A percentile compares a stretch with the other conserved stretches of the same genome.
phyloP scores from a whole-genome alignment of 345 rosid genomes.

The Viola odorata region DNA sequence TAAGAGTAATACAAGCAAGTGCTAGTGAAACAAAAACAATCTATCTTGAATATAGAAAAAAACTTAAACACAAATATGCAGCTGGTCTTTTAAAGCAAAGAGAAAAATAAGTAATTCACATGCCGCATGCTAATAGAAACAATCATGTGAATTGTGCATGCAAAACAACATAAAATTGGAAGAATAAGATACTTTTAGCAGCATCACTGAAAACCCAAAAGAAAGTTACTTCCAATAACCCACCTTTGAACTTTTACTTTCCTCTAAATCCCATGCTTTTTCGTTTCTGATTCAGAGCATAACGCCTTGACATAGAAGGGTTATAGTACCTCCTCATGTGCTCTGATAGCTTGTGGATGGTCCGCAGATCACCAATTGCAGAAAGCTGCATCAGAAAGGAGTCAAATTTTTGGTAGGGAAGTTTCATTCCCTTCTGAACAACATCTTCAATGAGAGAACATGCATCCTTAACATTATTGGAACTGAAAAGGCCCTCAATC shows the following conservation, averaged over 20 bases:
- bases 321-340: conserved; percentile 78
- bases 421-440: conserved; percentile 54
- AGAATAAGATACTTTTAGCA: too few relatives aligned
- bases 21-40: too few relatives aligned
- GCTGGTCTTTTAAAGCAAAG: too few relatives aligned
- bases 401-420: conserved; percentile 65
- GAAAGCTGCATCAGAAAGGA: conserved; percentile 79
- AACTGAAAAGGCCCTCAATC: conserved; percentile 81
- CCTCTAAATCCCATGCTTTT: conserved; percentile 57
- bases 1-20: too few relatives aligned
- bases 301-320: conserved; percentile 80
- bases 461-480: conserved; percentile 61
- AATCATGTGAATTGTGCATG: too few relatives aligned
- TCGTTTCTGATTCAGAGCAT: conserved; percentile 64
- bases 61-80: too few relatives aligned
- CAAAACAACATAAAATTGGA: too few relatives aligned
- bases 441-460: conserved; percentile 25
- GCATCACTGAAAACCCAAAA: too few relatives aligned
- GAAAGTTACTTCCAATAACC: too few relatives aligned
- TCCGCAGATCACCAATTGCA: conserved; percentile 52
- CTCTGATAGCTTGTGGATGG: conserved; percentile 73
- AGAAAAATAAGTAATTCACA: too few relatives aligned
- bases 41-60: conserved; percentile 8
- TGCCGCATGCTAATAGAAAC: too few relatives aligned
- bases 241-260: conserved; percentile 25